These are phyloP conservation scores for Aureobasidium lini DNA, from an alignment of 2,329 filamentous ascomycete species.

Conservation along the genomic window DNA sequence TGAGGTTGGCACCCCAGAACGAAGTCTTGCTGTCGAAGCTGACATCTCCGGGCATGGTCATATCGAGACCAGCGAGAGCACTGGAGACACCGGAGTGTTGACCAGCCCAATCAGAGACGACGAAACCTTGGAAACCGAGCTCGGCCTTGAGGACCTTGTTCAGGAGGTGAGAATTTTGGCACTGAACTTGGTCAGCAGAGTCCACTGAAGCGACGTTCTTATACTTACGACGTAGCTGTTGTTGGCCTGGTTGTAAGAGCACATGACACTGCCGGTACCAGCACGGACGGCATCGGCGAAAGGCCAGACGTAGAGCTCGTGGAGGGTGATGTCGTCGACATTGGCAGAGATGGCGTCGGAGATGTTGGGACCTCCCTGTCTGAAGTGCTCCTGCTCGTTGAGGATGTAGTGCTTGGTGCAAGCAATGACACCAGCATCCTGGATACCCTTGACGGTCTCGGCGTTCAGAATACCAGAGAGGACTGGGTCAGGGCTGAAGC, in stretches of 20 bases:
- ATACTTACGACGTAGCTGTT: constrained; percentile 54
- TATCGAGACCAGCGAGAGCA: constrained; percentile 68
- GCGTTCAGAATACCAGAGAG: constrained; percentile 65
- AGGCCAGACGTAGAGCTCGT: constrained; percentile 56
- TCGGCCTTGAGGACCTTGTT: constrained; percentile 74
- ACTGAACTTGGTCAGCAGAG: constrained; percentile 29
- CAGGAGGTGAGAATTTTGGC: constrained; percentile 69
- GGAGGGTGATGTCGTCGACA: constrained; percentile 56
- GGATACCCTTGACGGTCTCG: constrained; percentile 70
- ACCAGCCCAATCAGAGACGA: constrained; percentile 52
- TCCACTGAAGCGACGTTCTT: background rate
- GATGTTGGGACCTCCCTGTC: constrained; percentile 50
- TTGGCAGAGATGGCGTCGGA: constrained; percentile 54
- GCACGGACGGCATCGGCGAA: constrained; percentile 46
- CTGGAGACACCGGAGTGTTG: constrained; percentile 62
- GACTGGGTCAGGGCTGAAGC: constrained; percentile 65
- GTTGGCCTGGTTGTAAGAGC: constrained; percentile 70
- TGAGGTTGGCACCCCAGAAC: constrained; percentile 83
- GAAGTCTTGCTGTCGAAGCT: constrained; percentile 63
- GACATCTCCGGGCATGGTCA: constrained; percentile 85
- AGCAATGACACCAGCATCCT: constrained; percentile 73
- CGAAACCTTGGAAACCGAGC: constrained; percentile 72
- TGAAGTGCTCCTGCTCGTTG: constrained; percentile 68
- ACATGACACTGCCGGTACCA: constrained; percentile 46
- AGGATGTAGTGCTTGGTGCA: constrained; percentile 70